Base-by-base conservation (phyloP, 169 alveolate species). In the Plasmodium billcollinsi region DNA sequence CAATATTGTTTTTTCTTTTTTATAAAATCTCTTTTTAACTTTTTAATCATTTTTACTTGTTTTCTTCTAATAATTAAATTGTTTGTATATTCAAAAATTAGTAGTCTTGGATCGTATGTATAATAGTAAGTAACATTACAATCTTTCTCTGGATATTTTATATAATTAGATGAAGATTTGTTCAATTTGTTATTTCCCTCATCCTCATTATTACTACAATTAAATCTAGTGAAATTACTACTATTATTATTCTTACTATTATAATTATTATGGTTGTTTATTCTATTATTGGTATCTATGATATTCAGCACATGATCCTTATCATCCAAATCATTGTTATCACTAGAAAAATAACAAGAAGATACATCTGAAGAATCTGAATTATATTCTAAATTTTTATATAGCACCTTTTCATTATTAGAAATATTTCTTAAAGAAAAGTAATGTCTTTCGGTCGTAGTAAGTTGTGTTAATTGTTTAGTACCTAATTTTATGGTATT, bases 21-120 rank as follows among this genome's bases (percentile, higher is more conserved):
- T 62, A 94, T 94, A 47, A 93, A 93, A 65, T 91, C 69, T 21
- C 93, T 85, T 70, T 95, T 95, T 49, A 95, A 73, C 75, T 94
- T 94, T 67, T 93, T 83, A 50, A 97, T 92, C 85, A 97, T 95
- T 89, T 91, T 80, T 49, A 96, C 98, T 93, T 97, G 99, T 20
- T 95, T 73, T 78, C 92, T 94, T 74, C 97, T 93, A 73, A 97
- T 92, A 93, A 97, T 78, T 52, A 97, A 89, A 80, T 94, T 95
- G 80, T 95, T 95, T 65, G 97, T 95, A 89, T 96, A 97, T 89
- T 97, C 99, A 80, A 96, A 97, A 58, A 96, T 95, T 76, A 97
- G 75, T 52, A 96, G 80, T 65, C 99, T 94, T 1, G 99, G 98
- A 80, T 97, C 98, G 70, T 95, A 96, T 2, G 88, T 63, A 56